Percentiles rank a stretch among this genome's conserved stretches.
Evolutionary conservation across 768 basidiomycete genomes (phyloP).

Genomic region (Phallus indusiatus): DNA sequence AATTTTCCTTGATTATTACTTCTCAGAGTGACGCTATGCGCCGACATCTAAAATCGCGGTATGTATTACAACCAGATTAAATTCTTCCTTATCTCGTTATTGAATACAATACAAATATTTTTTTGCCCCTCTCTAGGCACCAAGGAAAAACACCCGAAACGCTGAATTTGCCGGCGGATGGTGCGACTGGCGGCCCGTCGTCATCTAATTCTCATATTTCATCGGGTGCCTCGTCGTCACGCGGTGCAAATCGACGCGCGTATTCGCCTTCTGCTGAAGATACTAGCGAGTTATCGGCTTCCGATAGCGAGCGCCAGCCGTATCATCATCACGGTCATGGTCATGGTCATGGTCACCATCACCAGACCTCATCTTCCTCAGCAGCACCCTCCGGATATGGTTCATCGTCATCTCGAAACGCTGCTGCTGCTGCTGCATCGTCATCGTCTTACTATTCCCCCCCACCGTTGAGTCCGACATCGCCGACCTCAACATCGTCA

Average conservation of each 20-base stretch:
- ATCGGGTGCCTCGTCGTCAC: not conserved
- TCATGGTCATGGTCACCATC: not conserved
- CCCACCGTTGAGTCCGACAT: not conserved
- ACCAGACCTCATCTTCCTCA: not conserved
- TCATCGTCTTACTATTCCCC: not conserved
- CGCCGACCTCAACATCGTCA: not conserved
- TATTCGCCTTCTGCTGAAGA: not conserved
- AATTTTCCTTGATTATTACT: slow-evolving; percentile 9
- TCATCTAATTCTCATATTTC: not conserved
- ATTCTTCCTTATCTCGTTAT: not conserved
- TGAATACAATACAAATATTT: not conserved
- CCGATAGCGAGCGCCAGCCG: slow-evolving; percentile 4
- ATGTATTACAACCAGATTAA: slow-evolving; percentile 12
- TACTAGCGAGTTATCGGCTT: slow-evolving; percentile 6
- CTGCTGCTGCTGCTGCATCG: not conserved
- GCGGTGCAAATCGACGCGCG: slow-evolving; percentile 1
- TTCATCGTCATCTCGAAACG: not conserved
- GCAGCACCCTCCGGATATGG: not conserved
- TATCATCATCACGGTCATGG: not conserved
- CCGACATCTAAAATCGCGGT: slow-evolving; percentile 75
- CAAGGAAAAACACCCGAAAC: slow-evolving; percentile 9
- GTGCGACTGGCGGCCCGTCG: not conserved
- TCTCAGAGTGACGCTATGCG: slow-evolving; percentile 70
- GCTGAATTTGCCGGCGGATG: not conserved
- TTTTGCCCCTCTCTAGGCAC: not conserved